Evolutionary conservation across 2,329 filamentous ascomycete genomes (phyloP).

Genomic region (Aspergillus chevalieri): DNA sequence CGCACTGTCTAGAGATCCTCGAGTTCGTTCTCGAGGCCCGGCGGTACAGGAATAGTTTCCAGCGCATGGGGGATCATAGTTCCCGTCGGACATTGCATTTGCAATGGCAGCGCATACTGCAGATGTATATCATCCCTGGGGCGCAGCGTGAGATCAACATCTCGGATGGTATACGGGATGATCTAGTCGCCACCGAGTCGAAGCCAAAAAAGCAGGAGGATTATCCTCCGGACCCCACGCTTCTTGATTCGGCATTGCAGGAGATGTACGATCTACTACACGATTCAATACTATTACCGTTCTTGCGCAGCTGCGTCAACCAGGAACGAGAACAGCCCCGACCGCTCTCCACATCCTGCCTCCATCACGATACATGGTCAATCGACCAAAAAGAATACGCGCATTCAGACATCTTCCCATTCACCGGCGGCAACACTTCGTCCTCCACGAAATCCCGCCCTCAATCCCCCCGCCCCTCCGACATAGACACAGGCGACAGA

Average conservation of each 20-base stretch:
- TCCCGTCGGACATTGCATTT: not conserved
- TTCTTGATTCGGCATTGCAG: not conserved
- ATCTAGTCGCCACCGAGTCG: not conserved
- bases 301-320: not conserved
- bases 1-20: slow-evolving; percentile 86
- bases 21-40: slow-evolving; percentile 90
- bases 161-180: not conserved
- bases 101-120: not conserved
- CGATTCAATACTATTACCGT: not conserved
- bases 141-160: not conserved
- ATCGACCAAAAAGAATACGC: no score
- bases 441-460: no score
- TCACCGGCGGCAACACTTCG: no score
- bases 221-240: not conserved
- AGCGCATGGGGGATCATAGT: slow-evolving; percentile 31
- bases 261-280: not conserved
- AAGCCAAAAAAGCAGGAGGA: not conserved
- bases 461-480: no score
- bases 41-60: slow-evolving; percentile 62
- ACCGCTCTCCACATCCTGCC: not conserved
- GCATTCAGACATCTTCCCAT: no score
- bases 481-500: no score
- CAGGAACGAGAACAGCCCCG: not conserved
- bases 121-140: not conserved
- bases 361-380: not conserved